A percentile compares a stretch with the other conserved stretches of the same genome.
Evolutionary conservation across 352 stramenopile genomes (phyloP).

Genomic region (Saprolegnia parasitica): DNA sequence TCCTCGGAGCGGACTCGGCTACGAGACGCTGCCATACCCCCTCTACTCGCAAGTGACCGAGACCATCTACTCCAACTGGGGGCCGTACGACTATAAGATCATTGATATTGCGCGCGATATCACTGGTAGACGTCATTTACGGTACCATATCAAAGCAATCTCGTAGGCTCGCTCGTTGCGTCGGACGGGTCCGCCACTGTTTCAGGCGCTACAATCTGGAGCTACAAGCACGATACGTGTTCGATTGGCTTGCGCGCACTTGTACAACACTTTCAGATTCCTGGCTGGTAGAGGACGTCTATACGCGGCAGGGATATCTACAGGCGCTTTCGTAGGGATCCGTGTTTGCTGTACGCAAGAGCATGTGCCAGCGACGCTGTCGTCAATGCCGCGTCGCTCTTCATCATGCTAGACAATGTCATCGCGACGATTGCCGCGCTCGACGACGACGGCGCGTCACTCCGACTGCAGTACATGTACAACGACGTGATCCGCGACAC

Average conservation of each 20-base stretch:
- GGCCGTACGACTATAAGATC: neutral
- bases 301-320: neutral
- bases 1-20: slow-evolving; percentile 9
- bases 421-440: neutral
- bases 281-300: neutral
- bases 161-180: neutral
- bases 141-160: neutral
- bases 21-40: neutral
- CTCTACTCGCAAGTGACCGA: neutral
- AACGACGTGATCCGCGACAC: neutral
- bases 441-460: neutral
- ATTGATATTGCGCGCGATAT: neutral
- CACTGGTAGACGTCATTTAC: neutral
- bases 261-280: neutral
- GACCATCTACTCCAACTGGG: neutral
- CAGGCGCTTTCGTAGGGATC: too few species aligned
- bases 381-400: neutral
- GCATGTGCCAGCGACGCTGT: neutral
- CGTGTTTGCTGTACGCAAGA: neutral
- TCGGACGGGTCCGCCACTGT: neutral
- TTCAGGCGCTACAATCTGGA: neutral
- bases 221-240: neutral
- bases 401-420: neutral
- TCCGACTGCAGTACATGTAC: neutral
- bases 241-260: neutral